Conservation (phyloP, 495 filamentous ascomycete genomes). For the Xylaria scruposa region DNA sequence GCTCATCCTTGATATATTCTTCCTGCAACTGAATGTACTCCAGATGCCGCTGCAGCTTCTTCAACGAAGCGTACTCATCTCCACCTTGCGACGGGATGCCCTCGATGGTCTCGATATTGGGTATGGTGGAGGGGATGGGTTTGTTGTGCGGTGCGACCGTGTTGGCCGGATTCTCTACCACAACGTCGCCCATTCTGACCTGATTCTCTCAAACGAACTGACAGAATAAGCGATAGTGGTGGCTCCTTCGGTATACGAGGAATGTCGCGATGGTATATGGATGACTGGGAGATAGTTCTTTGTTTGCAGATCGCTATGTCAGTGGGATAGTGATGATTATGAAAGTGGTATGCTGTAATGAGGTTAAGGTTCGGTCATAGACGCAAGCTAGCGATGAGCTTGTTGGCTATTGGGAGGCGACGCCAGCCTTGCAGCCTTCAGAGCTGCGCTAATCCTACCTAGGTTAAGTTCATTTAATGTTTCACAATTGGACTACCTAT, state of each 20-base stretch:
- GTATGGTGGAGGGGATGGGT: conserved; percentile 79
- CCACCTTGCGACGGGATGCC: conserved; percentile 78
- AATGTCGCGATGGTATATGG: not conserved
- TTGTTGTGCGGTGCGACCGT: conserved; percentile 76
- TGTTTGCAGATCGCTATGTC: not conserved
- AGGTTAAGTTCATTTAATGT: not conserved
- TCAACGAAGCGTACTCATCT: conserved; percentile 94
- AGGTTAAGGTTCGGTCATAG: not conserved
- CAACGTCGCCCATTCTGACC: conserved; percentile 78
- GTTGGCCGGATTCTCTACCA: conserved; percentile 80
- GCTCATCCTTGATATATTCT: conserved; percentile 99
- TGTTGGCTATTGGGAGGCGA: conserved; percentile 29
- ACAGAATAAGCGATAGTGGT: conserved; percentile 3
- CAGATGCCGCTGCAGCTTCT: conserved; percentile 92
- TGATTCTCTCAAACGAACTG: not conserved
- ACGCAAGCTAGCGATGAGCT: conserved; percentile 10
- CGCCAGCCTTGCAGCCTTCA: conserved; percentile 47
- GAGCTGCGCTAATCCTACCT: not conserved
- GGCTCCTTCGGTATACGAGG: not conserved
- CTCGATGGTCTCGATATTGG: conserved; percentile 88
- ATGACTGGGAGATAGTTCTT: not conserved
- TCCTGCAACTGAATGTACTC: conserved; percentile 99
- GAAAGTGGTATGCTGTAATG: conserved; percentile 10
- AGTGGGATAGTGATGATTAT: not conserved
- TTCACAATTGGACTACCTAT: conserved; percentile 1